phyloP scores from a whole-genome alignment of 202 grass and related monocot genomes.

The Zizania palustris region DNA sequence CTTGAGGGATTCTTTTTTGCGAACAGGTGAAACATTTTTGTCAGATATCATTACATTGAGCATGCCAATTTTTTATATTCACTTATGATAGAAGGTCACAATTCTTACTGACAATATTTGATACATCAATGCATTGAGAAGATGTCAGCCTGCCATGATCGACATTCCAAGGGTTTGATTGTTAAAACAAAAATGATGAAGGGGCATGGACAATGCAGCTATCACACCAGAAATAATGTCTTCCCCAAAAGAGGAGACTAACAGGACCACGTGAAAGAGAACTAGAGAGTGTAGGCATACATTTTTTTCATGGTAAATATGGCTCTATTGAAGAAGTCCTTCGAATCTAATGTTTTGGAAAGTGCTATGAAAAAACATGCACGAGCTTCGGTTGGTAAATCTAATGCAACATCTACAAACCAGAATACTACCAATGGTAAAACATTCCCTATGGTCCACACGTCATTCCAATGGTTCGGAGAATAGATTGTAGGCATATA shows the following conservation, averaged over 20 bases:
- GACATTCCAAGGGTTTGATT: slow-evolving; percentile 25
- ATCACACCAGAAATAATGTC: slow-evolving; percentile 4
- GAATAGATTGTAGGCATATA: too few species aligned
- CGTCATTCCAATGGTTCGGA: too few species aligned
- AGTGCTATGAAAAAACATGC: slow-evolving; percentile 30
- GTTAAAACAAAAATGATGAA: too few species aligned
- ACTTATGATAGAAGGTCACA: slow-evolving; percentile 46
- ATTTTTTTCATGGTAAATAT: slow-evolving; percentile 6
- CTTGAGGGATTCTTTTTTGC: slow-evolving; percentile 44
- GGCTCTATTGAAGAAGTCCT: slow-evolving; percentile 24
- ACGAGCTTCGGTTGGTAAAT: slow-evolving; percentile 3
- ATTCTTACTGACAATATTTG: slow-evolving; percentile 67
- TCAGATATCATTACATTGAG: slow-evolving; percentile 61
- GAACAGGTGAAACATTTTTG: slow-evolving; percentile 73
- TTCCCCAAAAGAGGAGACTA: not conserved
- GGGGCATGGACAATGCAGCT: too few species aligned
- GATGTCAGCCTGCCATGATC: slow-evolving; percentile 49
- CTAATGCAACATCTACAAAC: slow-evolving; percentile 3
- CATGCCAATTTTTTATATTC: slow-evolving; percentile 63
- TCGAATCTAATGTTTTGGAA: not conserved
- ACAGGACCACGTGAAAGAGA: too few species aligned
- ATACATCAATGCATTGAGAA: slow-evolving; percentile 50
- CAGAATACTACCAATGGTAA: slow-evolving; percentile 39
- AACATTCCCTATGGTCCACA: too few species aligned
- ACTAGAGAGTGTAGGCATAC: not conserved